Evolutionary conservation across 2,329 filamentous ascomycete genomes (phyloP), one percentile per base, ranked within the genome.

Genomic region (Alternaria rosae): DNA sequence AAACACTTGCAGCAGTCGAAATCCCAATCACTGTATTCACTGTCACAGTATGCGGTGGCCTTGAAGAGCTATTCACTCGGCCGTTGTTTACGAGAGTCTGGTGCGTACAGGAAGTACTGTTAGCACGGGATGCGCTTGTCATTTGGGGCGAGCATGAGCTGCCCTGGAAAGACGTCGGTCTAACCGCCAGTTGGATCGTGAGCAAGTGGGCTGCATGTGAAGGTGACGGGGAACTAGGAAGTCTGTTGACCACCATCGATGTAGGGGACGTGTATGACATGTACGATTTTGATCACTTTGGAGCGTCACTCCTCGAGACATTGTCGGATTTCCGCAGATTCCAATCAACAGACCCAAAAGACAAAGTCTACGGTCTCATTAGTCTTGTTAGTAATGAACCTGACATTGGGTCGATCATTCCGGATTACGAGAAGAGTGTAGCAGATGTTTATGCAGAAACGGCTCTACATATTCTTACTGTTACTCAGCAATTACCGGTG

Each of bases 291-390:
- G n/a, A n/a, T n/a, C n/a, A n/a, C n/a, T n/a, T n/a, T n/a, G n/a
- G n/a, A n/a, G n/a, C n/a, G n/a, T 20, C 20, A 20, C 41, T 60
- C 2, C 30, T 57, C 8, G 35, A 21, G 3, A n/a, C 41, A 21
- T 20, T 64, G 17, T 5, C n/a, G 0, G 1, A 2, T 0, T 57
- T 17, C 42, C 28, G 53, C 6, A 2, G 7, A 1, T 61, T 59
- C 23, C 5, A 53, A 13, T 44, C 64, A 3, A 61, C 61, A 4
- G 54, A 61, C 17, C 64, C 61, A 2, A 26, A 51, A 17, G 57
- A 64, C 47, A 64, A 53, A 25, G 61, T 66, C 2, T 64, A 64
- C 12, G 64, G 64, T 1, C 30, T 66, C 3, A 43, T 66, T 0
- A 20, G 23, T 25, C 32, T 65, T 23, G 3, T n/a, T 5, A 4